These are phyloP conservation scores for Fusarium sp. DNA, from an alignment of 2,329 filamentous ascomycete genomes.

Conservation along the genomic window DNA sequence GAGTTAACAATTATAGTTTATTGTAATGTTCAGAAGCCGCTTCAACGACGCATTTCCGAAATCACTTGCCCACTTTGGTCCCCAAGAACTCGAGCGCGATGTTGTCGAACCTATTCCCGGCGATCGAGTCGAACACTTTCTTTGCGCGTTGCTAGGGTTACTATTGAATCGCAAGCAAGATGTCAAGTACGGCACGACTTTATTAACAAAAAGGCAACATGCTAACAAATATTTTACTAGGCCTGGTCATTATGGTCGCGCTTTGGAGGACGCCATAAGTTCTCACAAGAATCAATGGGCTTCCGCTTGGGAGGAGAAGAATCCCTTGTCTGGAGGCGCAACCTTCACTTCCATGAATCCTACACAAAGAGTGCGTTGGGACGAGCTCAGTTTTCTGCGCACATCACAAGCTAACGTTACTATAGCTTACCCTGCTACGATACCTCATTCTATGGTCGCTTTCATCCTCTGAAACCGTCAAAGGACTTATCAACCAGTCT, in stretches of 20 bases:
- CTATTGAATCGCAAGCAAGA: conserved; percentile 98
- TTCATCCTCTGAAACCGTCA: conserved; percentile 87
- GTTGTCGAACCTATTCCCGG: conserved; percentile 84
- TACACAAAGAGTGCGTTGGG: conserved; percentile 78
- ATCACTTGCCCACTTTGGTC: conserved; percentile 89
- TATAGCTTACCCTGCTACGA: conserved; percentile 84
- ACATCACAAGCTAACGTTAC: conserved; percentile 17
- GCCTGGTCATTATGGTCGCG: conserved; percentile 91
- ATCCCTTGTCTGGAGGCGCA: conserved; percentile 83
- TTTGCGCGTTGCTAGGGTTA: conserved; percentile 90
- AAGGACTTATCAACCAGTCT: conserved; percentile 84
- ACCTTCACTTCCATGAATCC: conserved; percentile 88
- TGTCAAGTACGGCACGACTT: conserved; percentile 82
- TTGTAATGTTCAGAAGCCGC: conserved; percentile 97
- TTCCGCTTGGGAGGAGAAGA: conserved; percentile 84
- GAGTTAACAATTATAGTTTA: conserved; percentile 76
- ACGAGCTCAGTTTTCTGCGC: neutral
- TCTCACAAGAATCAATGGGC: conserved; percentile 93
- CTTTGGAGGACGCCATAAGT: conserved; percentile 92
- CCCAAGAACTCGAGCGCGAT: conserved; percentile 93
- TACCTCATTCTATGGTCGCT: conserved; percentile 91
- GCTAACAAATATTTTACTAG: conserved; percentile 63
- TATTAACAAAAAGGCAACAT: conserved; percentile 1
- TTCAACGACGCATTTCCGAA: conserved; percentile 92
- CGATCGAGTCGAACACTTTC: conserved; percentile 86